Percentiles rank a stretch among this genome's conserved stretches.
Evolutionary conservation across 1,139 yeast genomes (phyloP).

Genomic region (Pneumocystis murina): DNA sequence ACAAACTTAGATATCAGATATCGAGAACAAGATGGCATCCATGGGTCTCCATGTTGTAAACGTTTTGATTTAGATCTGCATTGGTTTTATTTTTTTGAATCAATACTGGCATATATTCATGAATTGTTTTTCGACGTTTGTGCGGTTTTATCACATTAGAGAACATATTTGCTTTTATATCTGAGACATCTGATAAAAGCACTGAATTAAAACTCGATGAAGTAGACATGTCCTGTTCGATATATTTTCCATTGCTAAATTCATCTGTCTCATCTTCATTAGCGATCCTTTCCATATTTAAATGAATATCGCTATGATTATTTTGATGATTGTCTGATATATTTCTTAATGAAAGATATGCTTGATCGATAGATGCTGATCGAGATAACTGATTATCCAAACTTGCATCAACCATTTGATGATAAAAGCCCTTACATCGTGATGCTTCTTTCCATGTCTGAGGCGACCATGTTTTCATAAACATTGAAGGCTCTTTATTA

Average conservation of each 20-base stretch:
- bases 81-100: background rate
- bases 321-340: background rate
- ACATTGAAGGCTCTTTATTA: background rate
- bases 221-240: background rate
- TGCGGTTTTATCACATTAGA: background rate
- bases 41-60: background rate
- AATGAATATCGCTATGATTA: background rate
- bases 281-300: background rate
- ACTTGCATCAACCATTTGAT: background rate
- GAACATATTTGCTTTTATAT: background rate
- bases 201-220: background rate
- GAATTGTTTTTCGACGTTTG: background rate
- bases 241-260: background rate
- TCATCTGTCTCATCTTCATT: background rate
- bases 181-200: background rate
- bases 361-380: background rate
- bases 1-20: background rate
- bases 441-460: background rate
- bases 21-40: background rate
- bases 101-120: background rate
- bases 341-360: background rate
- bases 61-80: background rate
- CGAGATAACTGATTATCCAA: background rate
- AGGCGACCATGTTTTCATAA: background rate
- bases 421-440: background rate